phyloP scores from a whole-genome alignment of 768 basidiomycete genomes.

The Suillus tomentosus region DNA sequence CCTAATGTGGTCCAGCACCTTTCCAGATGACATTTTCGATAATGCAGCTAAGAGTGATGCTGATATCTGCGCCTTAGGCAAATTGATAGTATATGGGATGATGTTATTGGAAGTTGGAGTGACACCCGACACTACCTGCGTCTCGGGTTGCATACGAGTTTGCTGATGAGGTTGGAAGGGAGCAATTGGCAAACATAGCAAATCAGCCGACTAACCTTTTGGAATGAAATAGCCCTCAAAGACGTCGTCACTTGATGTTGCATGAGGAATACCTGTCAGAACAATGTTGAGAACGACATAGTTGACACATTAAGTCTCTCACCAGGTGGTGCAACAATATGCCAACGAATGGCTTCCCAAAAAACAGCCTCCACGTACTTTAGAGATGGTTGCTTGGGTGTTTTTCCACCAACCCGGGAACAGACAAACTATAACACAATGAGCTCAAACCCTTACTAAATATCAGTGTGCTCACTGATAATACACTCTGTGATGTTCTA shows the following conservation, averaged over 20 bases:
- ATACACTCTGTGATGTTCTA: constrained; percentile 13
- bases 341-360: constrained; percentile 38
- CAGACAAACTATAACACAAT: constrained; percentile 40
- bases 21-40: constrained; percentile 16
- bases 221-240: constrained; percentile 46
- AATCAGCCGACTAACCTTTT: constrained; percentile 27
- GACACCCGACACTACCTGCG: constrained; percentile 28
- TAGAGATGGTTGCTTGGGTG: constrained; percentile 44
- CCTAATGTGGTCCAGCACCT: constrained; percentile 23
- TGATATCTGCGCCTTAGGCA: constrained; percentile 17
- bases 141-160: constrained; percentile 15
- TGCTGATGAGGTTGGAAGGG: constrained; percentile 41
- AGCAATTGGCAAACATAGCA: constrained; percentile 28
- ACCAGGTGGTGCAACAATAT: constrained; percentile 33
- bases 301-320: constrained; percentile 6
- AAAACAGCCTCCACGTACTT: constrained; percentile 36
- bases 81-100: constrained; percentile 17
- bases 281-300: not conserved
- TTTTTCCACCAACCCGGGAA: constrained; percentile 59
- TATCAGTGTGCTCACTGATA: constrained; percentile 37
- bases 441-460: not conserved
- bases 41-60: constrained; percentile 1
- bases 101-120: constrained; percentile 18
- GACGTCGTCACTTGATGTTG: constrained; percentile 40
- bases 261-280: constrained; percentile 28